Conservation (phyloP, 1,284 basidiomycete genomes). For the Gymnopus androsaceus region DNA sequence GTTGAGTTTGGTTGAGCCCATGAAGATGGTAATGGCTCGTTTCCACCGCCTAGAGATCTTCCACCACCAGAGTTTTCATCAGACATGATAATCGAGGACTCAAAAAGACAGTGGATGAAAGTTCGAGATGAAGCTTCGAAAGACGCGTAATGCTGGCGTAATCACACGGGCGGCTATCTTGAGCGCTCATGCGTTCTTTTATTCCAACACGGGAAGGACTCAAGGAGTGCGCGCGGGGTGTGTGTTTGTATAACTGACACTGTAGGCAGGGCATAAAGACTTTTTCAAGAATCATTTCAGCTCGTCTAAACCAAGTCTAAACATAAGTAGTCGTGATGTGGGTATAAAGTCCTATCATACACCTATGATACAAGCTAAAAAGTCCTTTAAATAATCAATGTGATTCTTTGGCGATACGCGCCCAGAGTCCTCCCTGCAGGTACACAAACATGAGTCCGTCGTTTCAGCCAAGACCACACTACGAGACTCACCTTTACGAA, state of each 20-base stretch:
- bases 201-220: too few relatives aligned
- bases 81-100: too few relatives aligned
- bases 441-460: slow-evolving; percentile 9
- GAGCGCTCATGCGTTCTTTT: too few relatives aligned
- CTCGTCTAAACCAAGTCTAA: too few relatives aligned
- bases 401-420: slow-evolving; percentile 38
- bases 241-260: too few relatives aligned
- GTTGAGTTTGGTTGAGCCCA: slow-evolving; percentile 47
- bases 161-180: neutral
- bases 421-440: slow-evolving; percentile 55
- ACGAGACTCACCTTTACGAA: slow-evolving; percentile 54
- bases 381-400: neutral
- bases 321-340: too few relatives aligned
- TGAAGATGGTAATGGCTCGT: slow-evolving; percentile 44
- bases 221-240: too few relatives aligned
- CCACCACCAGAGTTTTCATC: slow-evolving; percentile 34
- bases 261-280: too few relatives aligned
- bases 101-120: neutral
- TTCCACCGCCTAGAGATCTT: slow-evolving; percentile 48
- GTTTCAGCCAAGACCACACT: slow-evolving; percentile 9
- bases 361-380: neutral
- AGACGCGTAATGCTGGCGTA: slow-evolving; percentile 3
- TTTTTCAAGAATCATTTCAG: too few relatives aligned
- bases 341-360: neutral
- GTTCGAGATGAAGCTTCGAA: neutral